Base-by-base conservation (phyloP, 2,329 filamentous ascomycete species). In the Dothistroma pini region DNA sequence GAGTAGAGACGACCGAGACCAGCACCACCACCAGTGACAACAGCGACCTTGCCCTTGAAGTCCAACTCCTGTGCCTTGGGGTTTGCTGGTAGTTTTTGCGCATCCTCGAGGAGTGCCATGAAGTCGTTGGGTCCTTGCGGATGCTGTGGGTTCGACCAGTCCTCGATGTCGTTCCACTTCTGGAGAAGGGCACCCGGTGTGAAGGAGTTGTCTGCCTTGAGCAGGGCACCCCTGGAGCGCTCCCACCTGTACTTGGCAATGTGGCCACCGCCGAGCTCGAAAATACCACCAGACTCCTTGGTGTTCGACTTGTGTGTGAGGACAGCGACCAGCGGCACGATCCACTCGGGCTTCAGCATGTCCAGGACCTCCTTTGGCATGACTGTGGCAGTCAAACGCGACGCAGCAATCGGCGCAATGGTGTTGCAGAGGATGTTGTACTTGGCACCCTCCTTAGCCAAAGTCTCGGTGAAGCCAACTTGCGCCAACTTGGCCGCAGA, bases 361-460 rank as follows among this genome's bases (percentile, higher is more conserved):
- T 89, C 87, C 69, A 97, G 83, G 44, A 96, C 84, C 74, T 97
- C 93, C n/a, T 91, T 91, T 35, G 93, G 92, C 91, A 97, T 93
- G 68, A 97, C 84, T 19, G 93, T 97, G 76, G 92, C 86, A 49
- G 93, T 97, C 92, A 97, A 96, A 75, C 93, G 88, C 79, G 90
- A 95, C 63, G 93, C 95, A 69, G 93, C 93, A 73, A 97, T 93
- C 57, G 95, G 95, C 19, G 95, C 92, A 79, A 99, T 96, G 71
- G 91, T 91, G 78, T 99, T 99, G 81, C 84, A 86, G 71, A 96
- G 80, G 70, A 99, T 97, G 84, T 97, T 97, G 82, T 99, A 99
- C 80, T 97, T 97, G 75, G 86, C 82, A 68, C 95, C 95, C 81
- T 99, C 95, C 83, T 97, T 97, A 63, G 95, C 95, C 65, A 99